phyloP scores from a whole-genome alignment of 2,329 filamentous ascomycete genomes.

The Pezicula rhizophila region DNA sequence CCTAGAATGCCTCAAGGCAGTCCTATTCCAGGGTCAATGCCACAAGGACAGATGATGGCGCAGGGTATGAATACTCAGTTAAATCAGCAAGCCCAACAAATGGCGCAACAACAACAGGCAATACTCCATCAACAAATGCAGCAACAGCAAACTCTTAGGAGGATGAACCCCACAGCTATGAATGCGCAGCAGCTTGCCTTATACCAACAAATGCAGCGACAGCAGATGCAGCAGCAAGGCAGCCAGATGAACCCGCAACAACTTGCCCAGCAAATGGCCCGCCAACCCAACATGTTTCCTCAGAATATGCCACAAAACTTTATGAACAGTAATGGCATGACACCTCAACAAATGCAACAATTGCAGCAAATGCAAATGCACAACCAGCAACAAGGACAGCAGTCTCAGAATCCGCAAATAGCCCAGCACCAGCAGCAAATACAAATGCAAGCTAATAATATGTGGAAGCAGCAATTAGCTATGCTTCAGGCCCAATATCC shows the following conservation, averaged over 20 bases:
- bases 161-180: conserved; percentile 24
- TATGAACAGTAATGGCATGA: conserved; percentile 27
- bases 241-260: conserved; percentile 14
- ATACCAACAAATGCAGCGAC: conserved; percentile 35
- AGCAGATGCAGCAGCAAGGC: conserved; percentile 21
- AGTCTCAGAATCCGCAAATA: conserved; percentile 27
- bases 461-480: conserved; percentile 24
- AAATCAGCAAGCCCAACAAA: conserved; percentile 18
- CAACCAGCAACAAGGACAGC: conserved; percentile 2
- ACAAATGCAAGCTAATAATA: conserved; percentile 5
- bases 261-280: conserved; percentile 16
- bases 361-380: conserved; percentile 31
- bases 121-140: conserved; percentile 26
- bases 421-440: conserved; percentile 16
- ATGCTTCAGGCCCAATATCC: conserved; percentile 4
- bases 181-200: conserved; percentile 24
- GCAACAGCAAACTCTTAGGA: conserved; percentile 30
- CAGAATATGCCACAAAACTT: conserved; percentile 23
- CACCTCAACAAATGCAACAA: conserved; percentile 33
- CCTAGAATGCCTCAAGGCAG: conserved; percentile 59
- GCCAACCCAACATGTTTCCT: conserved; percentile 11
- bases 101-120: conserved; percentile 26
- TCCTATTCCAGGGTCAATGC: conserved; percentile 54
- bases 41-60: conserved; percentile 49
- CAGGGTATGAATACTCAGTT: conserved; percentile 33